These are phyloP conservation scores for Cardamine occulta DNA, from an alignment of 345 rosid genomes.

Conservation along the genomic window DNA sequence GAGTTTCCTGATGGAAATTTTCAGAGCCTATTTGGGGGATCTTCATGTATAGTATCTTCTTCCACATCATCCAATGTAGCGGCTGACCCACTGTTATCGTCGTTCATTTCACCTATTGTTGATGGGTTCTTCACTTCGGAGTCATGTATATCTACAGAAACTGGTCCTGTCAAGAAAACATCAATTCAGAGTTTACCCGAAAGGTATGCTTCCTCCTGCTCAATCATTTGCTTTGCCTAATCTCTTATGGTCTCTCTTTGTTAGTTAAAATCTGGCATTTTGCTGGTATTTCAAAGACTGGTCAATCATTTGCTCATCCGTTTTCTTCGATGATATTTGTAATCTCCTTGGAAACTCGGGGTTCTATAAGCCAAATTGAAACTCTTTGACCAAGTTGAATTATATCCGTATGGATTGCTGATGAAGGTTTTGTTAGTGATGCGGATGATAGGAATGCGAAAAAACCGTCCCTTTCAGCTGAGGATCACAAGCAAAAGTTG, in stretches of 20 bases:
- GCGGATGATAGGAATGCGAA: slow-evolving; percentile 51
- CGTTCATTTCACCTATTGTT: slow-evolving; percentile 78
- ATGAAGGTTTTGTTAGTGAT: slow-evolving; percentile 10
- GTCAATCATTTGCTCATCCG: neutral
- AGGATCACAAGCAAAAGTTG: slow-evolving; percentile 80
- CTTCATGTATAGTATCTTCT: slow-evolving; percentile 68
- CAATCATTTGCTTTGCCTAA: slow-evolving; percentile 29
- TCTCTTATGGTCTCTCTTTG: neutral
- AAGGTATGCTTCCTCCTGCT: no score
- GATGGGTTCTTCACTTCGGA: slow-evolving; percentile 55
- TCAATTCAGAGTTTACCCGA: slow-evolving; percentile 50
- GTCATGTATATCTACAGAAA: slow-evolving; percentile 51
- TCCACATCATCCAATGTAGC: slow-evolving; percentile 55
- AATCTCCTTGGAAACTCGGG: no score
- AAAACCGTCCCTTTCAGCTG: slow-evolving; percentile 59
- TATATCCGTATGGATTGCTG: neutral
- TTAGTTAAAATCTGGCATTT: no score
- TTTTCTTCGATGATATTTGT: no score
- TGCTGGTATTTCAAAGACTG: neutral
- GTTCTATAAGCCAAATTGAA: no score
- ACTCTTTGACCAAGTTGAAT: slow-evolving; percentile 5
- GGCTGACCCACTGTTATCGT: slow-evolving; percentile 89
- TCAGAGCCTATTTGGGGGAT: slow-evolving; percentile 72
- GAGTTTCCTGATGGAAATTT: slow-evolving; percentile 88
- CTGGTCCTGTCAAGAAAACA: slow-evolving; percentile 53